Evolutionary conservation across 768 basidiomycete species (phyloP), one percentile per base, ranked within the genome.

Genomic region (Rhizopogon vesiculosus): DNA sequence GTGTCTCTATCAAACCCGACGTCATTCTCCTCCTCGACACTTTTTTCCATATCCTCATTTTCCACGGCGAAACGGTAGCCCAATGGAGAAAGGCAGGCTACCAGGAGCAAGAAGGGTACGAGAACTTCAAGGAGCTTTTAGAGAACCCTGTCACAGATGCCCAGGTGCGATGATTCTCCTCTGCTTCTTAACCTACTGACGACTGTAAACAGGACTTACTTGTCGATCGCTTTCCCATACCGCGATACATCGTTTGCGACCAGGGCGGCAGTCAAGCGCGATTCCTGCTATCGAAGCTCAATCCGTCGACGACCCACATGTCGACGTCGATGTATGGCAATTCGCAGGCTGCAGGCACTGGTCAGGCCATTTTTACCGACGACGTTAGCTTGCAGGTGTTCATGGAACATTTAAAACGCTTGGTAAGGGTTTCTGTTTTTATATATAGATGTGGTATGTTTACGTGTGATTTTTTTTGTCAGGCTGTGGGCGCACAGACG

Each of bases 41-140:
- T 2, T 99, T 96, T 83, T 98, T 99, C 93, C 96, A 99, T 69
- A 97, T 98, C 62, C 87, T 98, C 64, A 98, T 99, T 71, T 98
- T 97, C 88, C 97, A 99, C 68, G 97, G 97, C 19, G 93, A 96
- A 70, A 91, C 93, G 19, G 82, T 99, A 46, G 95, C 97, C 0
- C 89, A 94, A 69, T 99, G 97, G 97, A 84, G 96, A 50, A 98
- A 98, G 72, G 91, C 92, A 10, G 95, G 94, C 0, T 99, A 98
- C 66, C 97, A 98, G 66, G 95, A 99, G 0, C 96, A 98, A 73
- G 95, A 98, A 69, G 95, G 93, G 38, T 97, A 98, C 65, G 97
- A 98, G 72, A 98, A 99, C 73, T 91, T 99, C 75, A 95, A 94
- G 65, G 93, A 96, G 67, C 77, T 98, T 45, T 80, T 98, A 15